Conservation (phyloP, 1,284 basidiomycete genomes). For the Ustanciosporium gigantosporum region DNA sequence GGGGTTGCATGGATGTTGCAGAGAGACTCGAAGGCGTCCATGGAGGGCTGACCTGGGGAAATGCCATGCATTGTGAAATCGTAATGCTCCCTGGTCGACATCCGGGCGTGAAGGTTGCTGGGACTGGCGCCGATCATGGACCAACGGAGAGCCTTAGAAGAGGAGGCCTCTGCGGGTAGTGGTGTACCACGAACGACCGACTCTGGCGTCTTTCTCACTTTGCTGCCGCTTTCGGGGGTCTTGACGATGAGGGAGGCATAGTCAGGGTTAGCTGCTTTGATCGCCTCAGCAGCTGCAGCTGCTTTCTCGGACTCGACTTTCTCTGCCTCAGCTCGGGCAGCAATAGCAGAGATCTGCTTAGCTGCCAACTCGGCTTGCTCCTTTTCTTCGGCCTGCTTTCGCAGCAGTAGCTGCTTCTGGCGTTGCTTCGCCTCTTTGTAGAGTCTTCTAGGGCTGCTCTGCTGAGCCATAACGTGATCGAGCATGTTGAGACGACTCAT, state of each 20-base stretch:
- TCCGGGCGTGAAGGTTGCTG: constrained; percentile 31
- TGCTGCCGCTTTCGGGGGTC: constrained; percentile 18
- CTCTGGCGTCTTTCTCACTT: constrained; percentile 20
- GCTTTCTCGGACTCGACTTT: constrained; percentile 28
- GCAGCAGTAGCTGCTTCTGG: constrained; percentile 22
- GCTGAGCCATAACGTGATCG: constrained; percentile 55
- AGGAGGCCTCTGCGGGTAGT: constrained; percentile 10
- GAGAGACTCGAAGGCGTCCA: constrained; percentile 29
- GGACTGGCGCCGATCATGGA: constrained; percentile 33
- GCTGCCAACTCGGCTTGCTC: constrained; percentile 19
- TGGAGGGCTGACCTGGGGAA: constrained; percentile 33
- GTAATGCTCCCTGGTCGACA: constrained; percentile 52
- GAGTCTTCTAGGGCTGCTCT: constrained; percentile 50
- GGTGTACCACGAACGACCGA: constrained; percentile 23
- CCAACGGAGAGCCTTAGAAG: constrained; percentile 23
- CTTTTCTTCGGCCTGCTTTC: constrained; percentile 12
- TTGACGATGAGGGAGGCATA: constrained; percentile 26
- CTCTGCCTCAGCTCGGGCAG: constrained; percentile 22
- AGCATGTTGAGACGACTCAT: constrained; percentile 53
- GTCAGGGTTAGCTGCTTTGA: constrained; percentile 29
- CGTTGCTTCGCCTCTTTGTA: constrained; percentile 48
- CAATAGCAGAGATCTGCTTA: constrained; percentile 17
- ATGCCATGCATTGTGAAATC: constrained; percentile 52
- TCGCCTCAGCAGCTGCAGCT: constrained; percentile 22
- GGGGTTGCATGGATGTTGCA: constrained; percentile 37